Evolutionary conservation across 768 basidiomycete genomes (phyloP).

Genomic region (Jaapia argillacea): DNA sequence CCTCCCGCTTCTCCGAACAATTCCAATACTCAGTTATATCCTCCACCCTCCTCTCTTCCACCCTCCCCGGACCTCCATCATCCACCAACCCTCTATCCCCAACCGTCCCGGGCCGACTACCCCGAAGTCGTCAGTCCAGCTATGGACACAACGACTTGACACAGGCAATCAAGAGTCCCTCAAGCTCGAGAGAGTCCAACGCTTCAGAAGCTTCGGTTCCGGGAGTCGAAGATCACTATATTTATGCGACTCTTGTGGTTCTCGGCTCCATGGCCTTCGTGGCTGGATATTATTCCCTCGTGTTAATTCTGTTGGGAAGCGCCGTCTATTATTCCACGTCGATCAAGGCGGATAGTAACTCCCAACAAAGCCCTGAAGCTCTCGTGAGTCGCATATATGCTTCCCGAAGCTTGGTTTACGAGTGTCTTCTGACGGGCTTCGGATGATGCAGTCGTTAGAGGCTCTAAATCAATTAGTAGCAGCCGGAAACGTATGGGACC

Average conservation of each 20-base stretch:
- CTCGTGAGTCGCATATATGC: constrained; percentile 14
- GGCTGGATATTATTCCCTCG: neutral
- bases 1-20: constrained; percentile 50
- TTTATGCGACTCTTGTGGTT: neutral
- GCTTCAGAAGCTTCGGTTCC: neutral
- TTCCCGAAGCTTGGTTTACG: constrained; percentile 21
- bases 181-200: neutral
- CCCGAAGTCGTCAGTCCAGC: neutral
- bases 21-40: constrained; percentile 84
- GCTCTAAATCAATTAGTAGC: constrained; percentile 57
- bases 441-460: constrained; percentile 42
- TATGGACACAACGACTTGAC: neutral
- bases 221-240: neutral
- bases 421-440: constrained; percentile 3
- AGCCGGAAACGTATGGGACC: constrained; percentile 66
- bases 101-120: constrained; percentile 12
- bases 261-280: neutral
- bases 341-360: neutral
- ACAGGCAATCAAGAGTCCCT: neutral
- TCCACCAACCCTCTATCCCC: constrained; percentile 12
- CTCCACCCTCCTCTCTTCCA: constrained; percentile 59
- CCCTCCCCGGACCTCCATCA: constrained; percentile 33
- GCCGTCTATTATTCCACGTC: neutral
- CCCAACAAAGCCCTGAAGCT: neutral
- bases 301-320: neutral